Base-by-base conservation (phyloP, 129 eudicot genomes). In the Flaveria ramosissima region DNA sequence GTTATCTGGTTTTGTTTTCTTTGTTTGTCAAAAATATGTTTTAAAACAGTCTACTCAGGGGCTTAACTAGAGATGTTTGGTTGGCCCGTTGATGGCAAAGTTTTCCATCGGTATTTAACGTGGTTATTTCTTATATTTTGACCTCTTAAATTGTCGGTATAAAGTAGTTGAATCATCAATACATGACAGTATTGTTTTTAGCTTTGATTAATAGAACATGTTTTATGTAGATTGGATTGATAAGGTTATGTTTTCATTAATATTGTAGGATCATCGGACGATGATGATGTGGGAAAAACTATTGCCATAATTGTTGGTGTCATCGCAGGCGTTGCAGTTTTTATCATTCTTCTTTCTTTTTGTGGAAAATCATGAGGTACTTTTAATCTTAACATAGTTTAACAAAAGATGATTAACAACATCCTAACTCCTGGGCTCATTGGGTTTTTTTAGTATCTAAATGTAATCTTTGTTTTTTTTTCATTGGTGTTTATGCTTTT, bases 291-390 rank as follows among this genome's bases (percentile, higher is more conserved):
- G 11, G 98, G 97, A 15, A 85, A 78, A 83, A 90, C 92, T 32
- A 86, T 90, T 43, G 98, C 98, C 26, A 90, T 90, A 63, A 69
- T 84, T 8, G 86, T 93, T n/a, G 98, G 98, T 24, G 88, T 81
- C 2, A 45, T 89, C 2, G 98, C 84, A 1, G 97, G 97, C 0
- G 69, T 89, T 72, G 88, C 91, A 0, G 85, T 84, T 48, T 59
- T 87, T 47, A 84, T 93, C 24, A 84, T 90, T 62, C 85, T 93
- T 79, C 89, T 93, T 68, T 88, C 98, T 13, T 61, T 85, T 42
- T 93, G 93, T 79, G 72, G 88, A 19, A 85, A 81, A 81, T 72
- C 92, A 47, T 26, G 70, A 19, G 83, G 89, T 80, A 79, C 30
- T 16, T 64, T 36, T 46, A 9, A 20, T 24, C 3, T 71, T 27